phyloP scores from a whole-genome alignment of 768 basidiomycete species.

The Pleurotus sapidus region DNA sequence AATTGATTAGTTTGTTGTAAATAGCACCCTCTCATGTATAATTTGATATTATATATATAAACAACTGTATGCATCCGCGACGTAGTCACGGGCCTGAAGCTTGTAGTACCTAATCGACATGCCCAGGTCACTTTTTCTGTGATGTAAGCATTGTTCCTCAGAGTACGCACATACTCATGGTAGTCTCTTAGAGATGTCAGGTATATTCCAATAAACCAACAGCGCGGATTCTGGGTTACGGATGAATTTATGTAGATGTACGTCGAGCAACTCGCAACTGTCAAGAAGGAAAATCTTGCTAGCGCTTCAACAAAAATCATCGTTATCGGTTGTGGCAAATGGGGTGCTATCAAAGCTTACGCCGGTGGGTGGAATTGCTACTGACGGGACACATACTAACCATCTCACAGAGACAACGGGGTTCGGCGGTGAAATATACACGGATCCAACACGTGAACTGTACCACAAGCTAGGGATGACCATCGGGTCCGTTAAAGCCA shows the following conservation, averaged over 20 bases:
- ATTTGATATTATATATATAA: no score
- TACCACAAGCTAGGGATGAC: constrained; percentile 64
- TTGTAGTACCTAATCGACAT: no score
- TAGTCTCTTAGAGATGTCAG: constrained; percentile 35
- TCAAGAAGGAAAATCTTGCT: constrained; percentile 38
- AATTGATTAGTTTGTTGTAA: no score
- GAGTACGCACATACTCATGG: neutral
- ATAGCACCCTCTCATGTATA: no score
- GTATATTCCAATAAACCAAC: constrained; percentile 19
- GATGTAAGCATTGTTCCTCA: constrained; percentile 35
- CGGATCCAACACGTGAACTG: constrained; percentile 59
- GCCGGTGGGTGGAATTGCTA: constrained; percentile 29
- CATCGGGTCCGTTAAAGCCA: constrained; percentile 38
- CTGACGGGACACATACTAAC: neutral
- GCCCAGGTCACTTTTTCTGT: constrained; percentile 59
- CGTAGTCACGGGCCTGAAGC: no score
- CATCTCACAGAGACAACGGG: constrained; percentile 36
- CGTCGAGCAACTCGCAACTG: constrained; percentile 40
- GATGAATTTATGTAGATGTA: constrained; percentile 34
- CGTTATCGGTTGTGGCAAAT: constrained; percentile 62
- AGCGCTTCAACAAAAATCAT: constrained; percentile 38
- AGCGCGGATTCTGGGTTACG: neutral
- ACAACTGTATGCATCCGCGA: no score
- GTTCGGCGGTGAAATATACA: constrained; percentile 51
- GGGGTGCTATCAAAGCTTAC: constrained; percentile 47